Evolutionary conservation across 192 early-diverging fungal species (phyloP), one percentile per base, ranked within the genome.

Genomic region (Haplosporangium gracile): DNA sequence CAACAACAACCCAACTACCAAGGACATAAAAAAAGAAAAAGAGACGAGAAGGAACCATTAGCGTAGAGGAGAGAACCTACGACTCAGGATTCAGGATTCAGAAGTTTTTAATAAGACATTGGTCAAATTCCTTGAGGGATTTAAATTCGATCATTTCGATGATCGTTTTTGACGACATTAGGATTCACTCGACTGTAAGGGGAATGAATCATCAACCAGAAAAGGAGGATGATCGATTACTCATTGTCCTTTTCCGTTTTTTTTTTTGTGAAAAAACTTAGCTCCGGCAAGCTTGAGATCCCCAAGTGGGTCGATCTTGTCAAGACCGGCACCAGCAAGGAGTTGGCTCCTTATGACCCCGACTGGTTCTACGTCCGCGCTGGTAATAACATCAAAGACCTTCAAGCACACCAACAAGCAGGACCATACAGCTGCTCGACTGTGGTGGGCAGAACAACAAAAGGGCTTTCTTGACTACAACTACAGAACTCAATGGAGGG

Each of bases 331-430:
- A 93, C 96, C 77, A 94, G 92, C 95, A 99, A 98, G 95, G 99
- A 99, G 92, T 93, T 98, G 78, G 95, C 95, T 82, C 99, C 99
- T 45, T 97, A 98, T 91, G 98, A 99, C 88, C 95, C 96, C 72
- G 99, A 99, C 93, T 99, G 98, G 98, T 99, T 95, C 95, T 99
- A 98, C 93, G 90, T 98, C 77, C 97, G 97, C 83, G 97, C 97
- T 85, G 96, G 95, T 96, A 89, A 76, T 91, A 45, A 65, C 49
- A 51, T 51, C 49, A 51, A 51, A 51, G 49, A 51, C 49, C 49
- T 51, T 98, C 93, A 99, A 99, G 95, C 98, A 98, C 82, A 97
- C 93, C 77, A 93, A 96, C 80, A 94, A 92, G 94, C 98, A 98
- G 95, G 98, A 99, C 49, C 42, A 43, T 5, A 4, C 49, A 51